phyloP scores from a whole-genome alignment of 257 asterid genomes.

The Paraleonurus japonicus region DNA sequence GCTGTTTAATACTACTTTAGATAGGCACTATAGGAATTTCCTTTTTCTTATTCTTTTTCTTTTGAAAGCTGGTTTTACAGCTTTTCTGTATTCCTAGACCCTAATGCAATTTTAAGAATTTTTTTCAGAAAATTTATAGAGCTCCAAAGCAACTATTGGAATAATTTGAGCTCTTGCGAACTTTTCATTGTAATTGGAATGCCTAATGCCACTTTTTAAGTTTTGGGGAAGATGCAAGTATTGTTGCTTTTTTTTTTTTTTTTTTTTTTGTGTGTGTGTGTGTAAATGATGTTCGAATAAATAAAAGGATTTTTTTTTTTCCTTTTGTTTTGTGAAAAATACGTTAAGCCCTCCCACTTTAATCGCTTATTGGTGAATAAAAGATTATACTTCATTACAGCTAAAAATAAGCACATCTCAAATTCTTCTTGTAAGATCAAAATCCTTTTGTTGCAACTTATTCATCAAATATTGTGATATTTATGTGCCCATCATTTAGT shows the following conservation, averaged over 20 bases:
- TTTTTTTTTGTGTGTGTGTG: too few species aligned
- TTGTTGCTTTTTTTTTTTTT: slow-evolving; percentile 1
- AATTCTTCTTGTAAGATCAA: too few species aligned
- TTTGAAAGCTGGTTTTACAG: slow-evolving; percentile 15
- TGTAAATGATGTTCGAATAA: too few species aligned
- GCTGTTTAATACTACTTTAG: background rate
- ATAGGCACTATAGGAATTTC: background rate
- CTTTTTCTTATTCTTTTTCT: background rate
- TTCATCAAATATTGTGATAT: too few species aligned
- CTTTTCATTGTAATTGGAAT: background rate
- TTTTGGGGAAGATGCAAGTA: background rate
- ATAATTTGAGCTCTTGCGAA: slow-evolving; percentile 17
- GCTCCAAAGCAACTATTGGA: background rate
- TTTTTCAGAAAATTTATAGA: background rate
- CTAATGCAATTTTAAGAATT: background rate
- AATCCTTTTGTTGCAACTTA: too few species aligned
- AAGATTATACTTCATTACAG: too few species aligned
- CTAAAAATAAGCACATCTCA: too few species aligned
- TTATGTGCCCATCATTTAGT: too few species aligned
- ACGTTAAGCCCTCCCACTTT: too few species aligned
- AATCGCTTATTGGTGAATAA: too few species aligned
- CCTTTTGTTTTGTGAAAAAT: too few species aligned
- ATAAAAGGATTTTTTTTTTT: too few species aligned
- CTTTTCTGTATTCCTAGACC: slow-evolving; percentile 18
- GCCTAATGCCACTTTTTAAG: background rate